These are phyloP conservation scores for Blastobotrys petasosporus DNA, from an alignment of 1,139 yeast genomes.

Conservation along the genomic window DNA sequence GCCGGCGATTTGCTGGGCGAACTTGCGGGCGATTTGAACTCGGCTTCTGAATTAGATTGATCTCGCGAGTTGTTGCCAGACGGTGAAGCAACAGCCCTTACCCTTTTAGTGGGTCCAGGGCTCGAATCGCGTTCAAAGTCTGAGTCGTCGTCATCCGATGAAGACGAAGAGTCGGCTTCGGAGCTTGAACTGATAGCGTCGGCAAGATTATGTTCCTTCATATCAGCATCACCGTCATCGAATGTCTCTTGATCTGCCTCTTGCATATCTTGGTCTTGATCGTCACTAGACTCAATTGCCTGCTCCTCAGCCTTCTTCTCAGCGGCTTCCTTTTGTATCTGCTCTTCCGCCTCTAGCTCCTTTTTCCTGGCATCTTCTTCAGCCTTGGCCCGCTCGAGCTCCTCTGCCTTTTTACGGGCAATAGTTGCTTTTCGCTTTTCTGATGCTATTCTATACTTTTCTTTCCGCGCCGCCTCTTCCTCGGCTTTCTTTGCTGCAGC, in stretches of 20 bases:
- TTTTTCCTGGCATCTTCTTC: slow-evolving; percentile 1
- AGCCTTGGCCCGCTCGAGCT: background rate
- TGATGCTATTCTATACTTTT: background rate
- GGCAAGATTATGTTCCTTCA: slow-evolving; percentile 2
- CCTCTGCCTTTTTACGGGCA: background rate
- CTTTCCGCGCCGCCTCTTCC: slow-evolving; percentile 10
- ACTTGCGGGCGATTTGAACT: background rate
- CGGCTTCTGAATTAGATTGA: slow-evolving; percentile 4
- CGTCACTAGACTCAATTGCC: background rate
- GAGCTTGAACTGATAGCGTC: background rate
- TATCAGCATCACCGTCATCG: background rate
- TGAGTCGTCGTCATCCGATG: slow-evolving; percentile 10
- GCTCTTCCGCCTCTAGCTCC: background rate
- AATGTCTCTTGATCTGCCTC: background rate
- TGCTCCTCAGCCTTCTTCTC: background rate
- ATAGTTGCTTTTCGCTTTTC: slow-evolving; percentile 1
- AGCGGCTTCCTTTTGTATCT: slow-evolving; percentile 1
- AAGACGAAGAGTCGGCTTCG: slow-evolving; percentile 1
- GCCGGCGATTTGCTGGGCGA: too few species aligned
- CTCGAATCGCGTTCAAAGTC: slow-evolving; percentile 13
- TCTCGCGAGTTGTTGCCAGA: slow-evolving; percentile 12
- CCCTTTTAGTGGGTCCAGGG: slow-evolving; percentile 13
- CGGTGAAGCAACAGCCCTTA: slow-evolving; percentile 14
- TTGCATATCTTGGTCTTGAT: background rate
- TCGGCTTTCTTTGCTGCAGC: slow-evolving; percentile 9